Conservation (phyloP, 2,329 filamentous ascomycete species). For the Anthostomella pinea region DNA sequence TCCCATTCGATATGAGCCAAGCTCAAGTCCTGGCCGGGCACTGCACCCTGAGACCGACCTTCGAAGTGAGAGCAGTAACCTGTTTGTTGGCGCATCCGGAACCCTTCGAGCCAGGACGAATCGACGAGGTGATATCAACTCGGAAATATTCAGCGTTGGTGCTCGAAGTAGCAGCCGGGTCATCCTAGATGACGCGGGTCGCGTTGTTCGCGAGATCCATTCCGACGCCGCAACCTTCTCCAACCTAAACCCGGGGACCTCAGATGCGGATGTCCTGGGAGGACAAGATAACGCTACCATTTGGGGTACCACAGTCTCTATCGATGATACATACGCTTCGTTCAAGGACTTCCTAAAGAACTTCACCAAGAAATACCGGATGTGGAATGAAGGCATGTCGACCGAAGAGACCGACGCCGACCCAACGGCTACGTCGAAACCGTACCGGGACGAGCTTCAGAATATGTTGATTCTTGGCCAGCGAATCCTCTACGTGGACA, state of each 20-base stretch:
- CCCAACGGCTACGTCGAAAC: slow-evolving; percentile 72
- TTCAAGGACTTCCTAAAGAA: slow-evolving; percentile 93
- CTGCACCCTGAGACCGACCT: slow-evolving; percentile 65
- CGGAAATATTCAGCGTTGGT: slow-evolving; percentile 64
- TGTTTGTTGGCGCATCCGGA: slow-evolving; percentile 72
- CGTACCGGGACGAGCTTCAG: slow-evolving; percentile 82
- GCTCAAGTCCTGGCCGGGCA: slow-evolving; percentile 76
- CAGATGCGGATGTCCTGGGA: slow-evolving; percentile 84
- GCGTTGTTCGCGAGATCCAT: slow-evolving; percentile 54
- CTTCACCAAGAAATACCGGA: slow-evolving; percentile 89
- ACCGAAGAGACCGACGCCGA: slow-evolving; percentile 69
- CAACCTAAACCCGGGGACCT: slow-evolving; percentile 75
- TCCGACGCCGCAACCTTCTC: slow-evolving; percentile 61
- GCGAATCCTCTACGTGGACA: slow-evolving; percentile 81
- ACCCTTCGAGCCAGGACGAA: slow-evolving; percentile 52
- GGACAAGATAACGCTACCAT: slow-evolving; percentile 80
- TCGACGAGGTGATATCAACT: slow-evolving; percentile 83
- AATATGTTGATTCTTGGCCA: slow-evolving; percentile 88
- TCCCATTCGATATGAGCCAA: slow-evolving; percentile 85
- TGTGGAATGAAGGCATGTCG: slow-evolving; percentile 83
- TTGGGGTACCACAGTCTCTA: slow-evolving; percentile 96
- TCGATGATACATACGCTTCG: slow-evolving; percentile 79
- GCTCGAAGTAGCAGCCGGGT: slow-evolving; percentile 52
- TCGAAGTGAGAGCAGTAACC: slow-evolving; percentile 77
- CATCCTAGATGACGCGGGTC: slow-evolving; percentile 57